phyloP scores from a whole-genome alignment of 2,329 filamentous ascomycete genomes.

The Penicillium sp. region DNA sequence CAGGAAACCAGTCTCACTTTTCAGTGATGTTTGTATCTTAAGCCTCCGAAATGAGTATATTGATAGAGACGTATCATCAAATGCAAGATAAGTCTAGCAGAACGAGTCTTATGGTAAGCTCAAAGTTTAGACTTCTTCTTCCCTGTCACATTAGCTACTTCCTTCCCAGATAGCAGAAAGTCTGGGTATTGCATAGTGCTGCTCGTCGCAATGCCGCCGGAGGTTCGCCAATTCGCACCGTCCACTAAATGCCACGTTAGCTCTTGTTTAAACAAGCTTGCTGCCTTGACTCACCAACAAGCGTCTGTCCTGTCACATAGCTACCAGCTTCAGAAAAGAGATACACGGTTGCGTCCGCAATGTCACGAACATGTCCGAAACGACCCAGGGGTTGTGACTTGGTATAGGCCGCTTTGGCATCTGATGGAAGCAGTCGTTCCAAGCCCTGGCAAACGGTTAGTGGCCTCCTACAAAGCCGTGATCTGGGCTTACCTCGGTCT shows the following conservation, averaged over 20 bases:
- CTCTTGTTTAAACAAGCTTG: too few relatives aligned
- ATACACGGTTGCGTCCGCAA: constrained; percentile 87
- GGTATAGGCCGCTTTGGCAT: constrained; percentile 44
- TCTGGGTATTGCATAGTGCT: constrained; percentile 51
- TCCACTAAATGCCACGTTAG: too few relatives aligned
- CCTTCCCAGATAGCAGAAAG: constrained; percentile 51
- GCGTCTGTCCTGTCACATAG: constrained; percentile 74
- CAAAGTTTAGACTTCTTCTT: constrained; percentile 50
- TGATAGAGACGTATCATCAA: too few relatives aligned
- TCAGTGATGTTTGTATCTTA: too few relatives aligned
- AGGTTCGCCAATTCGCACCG: constrained; percentile 39
- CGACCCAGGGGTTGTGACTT: constrained; percentile 64
- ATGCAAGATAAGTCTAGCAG: too few relatives aligned
- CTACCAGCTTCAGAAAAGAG: constrained; percentile 79
- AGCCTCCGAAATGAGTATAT: too few relatives aligned
- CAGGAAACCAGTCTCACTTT: too few relatives aligned
- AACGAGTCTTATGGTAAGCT: too few relatives aligned
- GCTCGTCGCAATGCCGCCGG: constrained; percentile 25
- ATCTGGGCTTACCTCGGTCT: constrained; percentile 57
- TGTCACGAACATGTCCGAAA: constrained; percentile 74
- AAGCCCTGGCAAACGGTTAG: constrained; percentile 48
- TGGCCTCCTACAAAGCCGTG: background rate
- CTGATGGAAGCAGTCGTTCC: constrained; percentile 55
- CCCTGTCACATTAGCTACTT: constrained; percentile 54
- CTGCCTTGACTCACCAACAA: constrained; percentile 54